A percentile compares a stretch with the other conserved stretches of the same genome.
Evolutionary conservation across 306 rosid species (phyloP).

Genomic region (Dicorynia guianensis): DNA sequence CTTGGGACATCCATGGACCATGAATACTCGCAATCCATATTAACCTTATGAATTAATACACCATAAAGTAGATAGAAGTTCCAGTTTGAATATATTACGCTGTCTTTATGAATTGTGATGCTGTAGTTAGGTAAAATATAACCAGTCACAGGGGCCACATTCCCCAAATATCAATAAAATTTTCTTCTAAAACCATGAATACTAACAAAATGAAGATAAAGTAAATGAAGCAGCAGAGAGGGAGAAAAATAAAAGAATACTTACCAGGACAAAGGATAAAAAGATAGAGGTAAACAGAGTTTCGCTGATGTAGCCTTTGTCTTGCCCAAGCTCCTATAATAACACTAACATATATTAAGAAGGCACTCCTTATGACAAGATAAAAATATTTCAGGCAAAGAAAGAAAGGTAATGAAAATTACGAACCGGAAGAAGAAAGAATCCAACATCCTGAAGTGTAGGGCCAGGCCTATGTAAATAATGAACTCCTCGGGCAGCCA

Average conservation of each 20-base stretch:
- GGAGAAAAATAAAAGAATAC: constrained; percentile 24
- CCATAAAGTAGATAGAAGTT: constrained; percentile 1
- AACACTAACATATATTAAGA: constrained; percentile 38
- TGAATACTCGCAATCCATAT: constrained; percentile 15
- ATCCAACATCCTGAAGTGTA: constrained; percentile 83
- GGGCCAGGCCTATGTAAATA: constrained; percentile 89
- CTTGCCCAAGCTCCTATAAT: constrained; percentile 79
- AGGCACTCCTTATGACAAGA: constrained; percentile 14
- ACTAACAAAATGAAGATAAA: constrained; percentile 24
- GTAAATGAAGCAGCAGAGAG: constrained; percentile 15
- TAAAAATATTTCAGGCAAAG: neutral
- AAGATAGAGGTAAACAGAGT: constrained; percentile 68
- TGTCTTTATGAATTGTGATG: constrained; percentile 18
- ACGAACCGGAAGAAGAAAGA: constrained; percentile 81
- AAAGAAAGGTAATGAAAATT: constrained; percentile 27
- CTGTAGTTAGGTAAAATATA: constrained; percentile 14
- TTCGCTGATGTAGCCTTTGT: constrained; percentile 78
- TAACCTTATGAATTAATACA: constrained; percentile 18
- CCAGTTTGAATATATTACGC: neutral
- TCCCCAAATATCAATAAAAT: constrained; percentile 25
- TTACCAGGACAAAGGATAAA: constrained; percentile 74
- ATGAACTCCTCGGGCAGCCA: constrained; percentile 93
- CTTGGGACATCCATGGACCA: constrained; percentile 11
- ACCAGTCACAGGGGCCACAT: constrained; percentile 14
- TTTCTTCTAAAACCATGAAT: neutral